Evolutionary conservation across 768 basidiomycete genomes (phyloP).

Genomic region (Boletellus ananas): DNA sequence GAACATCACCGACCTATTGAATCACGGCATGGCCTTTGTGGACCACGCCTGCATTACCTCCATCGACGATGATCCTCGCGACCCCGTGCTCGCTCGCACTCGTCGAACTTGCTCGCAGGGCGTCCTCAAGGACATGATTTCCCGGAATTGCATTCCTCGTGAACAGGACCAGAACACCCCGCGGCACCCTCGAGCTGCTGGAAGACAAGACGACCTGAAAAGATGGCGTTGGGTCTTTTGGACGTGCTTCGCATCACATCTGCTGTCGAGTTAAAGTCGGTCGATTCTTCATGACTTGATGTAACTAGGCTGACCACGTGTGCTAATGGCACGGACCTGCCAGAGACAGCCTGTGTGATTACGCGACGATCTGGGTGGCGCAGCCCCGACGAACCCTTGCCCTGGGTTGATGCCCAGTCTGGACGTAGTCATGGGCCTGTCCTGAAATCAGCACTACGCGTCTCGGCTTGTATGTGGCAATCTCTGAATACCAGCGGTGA

Average conservation of each 20-base stretch:
- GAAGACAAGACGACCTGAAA: neutral
- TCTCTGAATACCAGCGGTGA: neutral
- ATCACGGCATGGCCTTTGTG: slow-evolving; percentile 24
- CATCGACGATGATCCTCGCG: slow-evolving; percentile 20
- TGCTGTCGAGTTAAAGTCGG: neutral
- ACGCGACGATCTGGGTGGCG: too few species aligned
- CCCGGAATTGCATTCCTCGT: slow-evolving; percentile 13
- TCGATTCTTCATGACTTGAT: neutral
- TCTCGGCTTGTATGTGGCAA: neutral
- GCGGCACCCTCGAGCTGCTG: neutral
- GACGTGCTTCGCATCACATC: slow-evolving; percentile 13
- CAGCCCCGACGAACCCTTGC: too few species aligned
- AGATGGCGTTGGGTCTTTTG: slow-evolving; percentile 14
- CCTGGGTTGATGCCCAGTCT: too few species aligned
- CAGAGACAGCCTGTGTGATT: too few species aligned
- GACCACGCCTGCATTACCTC: slow-evolving; percentile 34
- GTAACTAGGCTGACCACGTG: neutral
- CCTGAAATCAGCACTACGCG: neutral
- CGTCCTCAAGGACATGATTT: slow-evolving; percentile 23
- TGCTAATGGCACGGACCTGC: neutral
- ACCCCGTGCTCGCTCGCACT: slow-evolving; percentile 9
- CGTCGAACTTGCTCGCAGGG: slow-evolving; percentile 24
- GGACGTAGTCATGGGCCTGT: neutral
- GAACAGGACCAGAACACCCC: slow-evolving; percentile 1
- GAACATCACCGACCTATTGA: slow-evolving; percentile 20